Percentiles rank a stretch among this genome's conserved stretches.
Evolutionary conservation across 2,329 filamentous ascomycete genomes (phyloP).

Genomic region (Dendryphion nanum): DNA sequence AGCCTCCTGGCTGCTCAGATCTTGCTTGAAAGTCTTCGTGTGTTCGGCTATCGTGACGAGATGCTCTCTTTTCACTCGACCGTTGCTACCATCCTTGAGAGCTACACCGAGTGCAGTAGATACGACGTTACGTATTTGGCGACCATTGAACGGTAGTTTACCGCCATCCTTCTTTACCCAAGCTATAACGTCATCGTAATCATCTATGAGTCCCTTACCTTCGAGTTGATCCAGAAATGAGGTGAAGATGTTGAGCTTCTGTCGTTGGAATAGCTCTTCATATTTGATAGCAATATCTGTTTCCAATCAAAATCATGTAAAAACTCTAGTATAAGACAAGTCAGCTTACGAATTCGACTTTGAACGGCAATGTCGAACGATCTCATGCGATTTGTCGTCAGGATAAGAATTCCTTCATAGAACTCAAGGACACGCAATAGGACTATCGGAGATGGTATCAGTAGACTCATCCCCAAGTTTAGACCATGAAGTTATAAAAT

Average conservation of each 20-base stretch:
- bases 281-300: conserved; percentile 22
- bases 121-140: conserved; percentile 1
- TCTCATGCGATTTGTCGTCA: conserved; percentile 23
- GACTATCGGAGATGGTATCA: no score
- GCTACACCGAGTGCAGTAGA: neutral
- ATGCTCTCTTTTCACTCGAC: no score
- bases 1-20: no score
- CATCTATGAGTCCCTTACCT: neutral
- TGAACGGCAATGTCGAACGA: conserved; percentile 23
- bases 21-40: no score
- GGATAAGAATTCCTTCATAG: conserved; percentile 13
- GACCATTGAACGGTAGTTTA: neutral
- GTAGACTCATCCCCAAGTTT: no score
- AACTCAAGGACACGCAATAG: conserved; percentile 4
- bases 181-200: neutral
- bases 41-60: no score
- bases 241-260: neutral
- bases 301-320: no score
- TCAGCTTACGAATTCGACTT: conserved; percentile 21
- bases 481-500: no score
- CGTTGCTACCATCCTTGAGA: no score
- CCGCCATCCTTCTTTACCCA: neutral
- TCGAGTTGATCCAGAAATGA: neutral
- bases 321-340: no score
- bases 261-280: neutral